Base-by-base conservation (phyloP, 2,329 filamentous ascomycete species). In the Scytalidium sp. region DNA sequence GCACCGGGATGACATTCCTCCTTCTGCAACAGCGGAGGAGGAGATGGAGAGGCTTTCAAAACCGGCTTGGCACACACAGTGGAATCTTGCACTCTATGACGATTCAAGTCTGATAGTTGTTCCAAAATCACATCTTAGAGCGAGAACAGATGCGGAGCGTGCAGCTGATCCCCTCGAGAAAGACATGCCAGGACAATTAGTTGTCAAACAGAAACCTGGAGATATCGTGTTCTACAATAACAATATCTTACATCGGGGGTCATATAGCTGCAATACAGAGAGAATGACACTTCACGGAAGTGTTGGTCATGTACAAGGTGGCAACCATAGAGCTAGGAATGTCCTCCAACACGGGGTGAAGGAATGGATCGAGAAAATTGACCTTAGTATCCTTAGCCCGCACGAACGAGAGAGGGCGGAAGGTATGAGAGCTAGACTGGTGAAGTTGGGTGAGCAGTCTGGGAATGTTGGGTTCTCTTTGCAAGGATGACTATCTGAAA, bases 201-300 rank as follows among this genome's bases (percentile, higher is more conserved):
- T 79, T 2, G 88, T 94, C 22, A 63, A 72, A 61, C 70, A 94
- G 46, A 69, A 77, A 52, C 77, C 88, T 0, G 89, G 90, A 0
- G 89, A 94, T 66, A 81, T 86, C 13, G 87, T 86, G 40, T 94
- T 95, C 60, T 94, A 95, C 63, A 83, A 94, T 67, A 93, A 90
- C 64, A 93, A 95, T 65, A 93, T 95, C 56, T 66, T 93, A 54
- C 85, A 89, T 60, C 72, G 85, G 4, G 85, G 85, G 2, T 79
- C 81, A 19, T 89, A 89, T 63, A 70, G 76, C 56, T 66, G 69
- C 7, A 60, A 41, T 2, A 76, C 72, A 57, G 82, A 88, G 67
- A 70, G 85, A 20, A 76, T 85, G 74, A 88, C 84, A 52, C 68
- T 88, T 61, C 85, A 89, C 64, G 85, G 85, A 6, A 84, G 80